Evolutionary conservation across 2,329 filamentous ascomycete genomes (phyloP), one percentile per base, ranked within the genome.

Genomic region (Cytospora chrysosperma): DNA sequence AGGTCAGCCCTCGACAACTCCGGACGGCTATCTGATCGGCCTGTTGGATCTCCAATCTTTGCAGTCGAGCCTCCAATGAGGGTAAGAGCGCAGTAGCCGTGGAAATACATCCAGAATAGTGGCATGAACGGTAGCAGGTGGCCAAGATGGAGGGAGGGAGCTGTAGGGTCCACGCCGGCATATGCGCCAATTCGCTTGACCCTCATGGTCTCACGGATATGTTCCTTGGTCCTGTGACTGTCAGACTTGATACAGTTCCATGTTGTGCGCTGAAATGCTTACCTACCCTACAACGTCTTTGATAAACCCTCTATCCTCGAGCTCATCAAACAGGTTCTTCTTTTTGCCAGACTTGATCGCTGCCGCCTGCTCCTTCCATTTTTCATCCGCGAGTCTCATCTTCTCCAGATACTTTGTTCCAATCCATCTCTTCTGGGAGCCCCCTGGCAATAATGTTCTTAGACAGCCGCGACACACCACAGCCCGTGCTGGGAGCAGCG

Each of bases 121-220:
- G 90, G 85, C 91, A 95, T 95, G 61, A 94, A 80, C 26, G 92
- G 89, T 17, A 95, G 79, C 7, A 96, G 80, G 72, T 96, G 91
- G 63, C 92, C 92, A 54, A 95, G 80, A 70, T 96, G 92, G 64
- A 95, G 79, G 2, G 91, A 95, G 62, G 85, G 80, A 17, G 90
- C 91, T 0, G 92, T 95, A 6, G 92, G 91, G 72, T 96, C 92
- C 70, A 95, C 85, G 69, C 92, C 92, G 59, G 91, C 89, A 71
- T 96, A 96, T 64, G 85, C 88, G 66, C 88, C 89, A 69, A 92
- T 85, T 66, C 88, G 82, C 72, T 87, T 88, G 28, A 78, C 74
- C 6, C 81, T 83, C 78, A 95, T 83, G 26, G 91, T 78, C 67
- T 83, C 81, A 59, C 87, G 82, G 70, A 94, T 82, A 52, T 79